These are phyloP conservation scores for Nakaseomyces delphensis DNA, from an alignment of 1,139 yeast species.

Conservation along the genomic window DNA sequence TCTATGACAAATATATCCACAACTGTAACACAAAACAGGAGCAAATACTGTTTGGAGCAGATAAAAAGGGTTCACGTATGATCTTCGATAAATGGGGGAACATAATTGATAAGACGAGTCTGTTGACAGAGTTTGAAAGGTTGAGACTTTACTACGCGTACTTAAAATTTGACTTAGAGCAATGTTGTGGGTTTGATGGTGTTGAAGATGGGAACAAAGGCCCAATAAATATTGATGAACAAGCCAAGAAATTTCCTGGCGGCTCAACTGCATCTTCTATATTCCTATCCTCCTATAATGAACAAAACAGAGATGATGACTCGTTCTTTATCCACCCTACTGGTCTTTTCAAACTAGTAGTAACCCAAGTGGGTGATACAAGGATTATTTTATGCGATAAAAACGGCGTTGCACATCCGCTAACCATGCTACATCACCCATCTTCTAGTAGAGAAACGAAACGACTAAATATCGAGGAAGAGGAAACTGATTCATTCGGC, in stretches of 20 bases:
- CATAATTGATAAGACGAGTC: slow-evolving; percentile 29
- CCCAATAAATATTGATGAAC: slow-evolving; percentile 25
- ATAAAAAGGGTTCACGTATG: slow-evolving; percentile 30
- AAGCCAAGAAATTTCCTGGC: slow-evolving; percentile 33
- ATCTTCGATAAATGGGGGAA: slow-evolving; percentile 32
- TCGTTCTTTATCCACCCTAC: slow-evolving; percentile 58
- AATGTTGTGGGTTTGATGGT: slow-evolving; percentile 26
- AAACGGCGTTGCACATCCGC: slow-evolving; percentile 66
- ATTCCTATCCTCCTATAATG: slow-evolving; percentile 37
- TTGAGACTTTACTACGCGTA: slow-evolving; percentile 55
- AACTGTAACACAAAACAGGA: slow-evolving; percentile 36
- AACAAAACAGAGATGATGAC: slow-evolving; percentile 21
- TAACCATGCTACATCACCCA: slow-evolving; percentile 83
- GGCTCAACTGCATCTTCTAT: slow-evolving; percentile 86
- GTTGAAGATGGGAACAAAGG: not conserved
- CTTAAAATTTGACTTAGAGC: slow-evolving; percentile 49
- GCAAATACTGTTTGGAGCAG: slow-evolving; percentile 19
- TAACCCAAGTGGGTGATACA: slow-evolving; percentile 95
- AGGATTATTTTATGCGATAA: slow-evolving; percentile 74
- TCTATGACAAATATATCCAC: slow-evolving; percentile 37
- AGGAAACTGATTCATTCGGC: slow-evolving; percentile 83
- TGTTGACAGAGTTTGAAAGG: slow-evolving; percentile 28
- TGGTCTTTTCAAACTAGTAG: slow-evolving; percentile 60
- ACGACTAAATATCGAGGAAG: slow-evolving; percentile 42
- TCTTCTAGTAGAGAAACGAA: slow-evolving; percentile 69